Base-by-base conservation (phyloP, 2,329 filamentous ascomycete genomes). In the Clarireedia sp. region DNA sequence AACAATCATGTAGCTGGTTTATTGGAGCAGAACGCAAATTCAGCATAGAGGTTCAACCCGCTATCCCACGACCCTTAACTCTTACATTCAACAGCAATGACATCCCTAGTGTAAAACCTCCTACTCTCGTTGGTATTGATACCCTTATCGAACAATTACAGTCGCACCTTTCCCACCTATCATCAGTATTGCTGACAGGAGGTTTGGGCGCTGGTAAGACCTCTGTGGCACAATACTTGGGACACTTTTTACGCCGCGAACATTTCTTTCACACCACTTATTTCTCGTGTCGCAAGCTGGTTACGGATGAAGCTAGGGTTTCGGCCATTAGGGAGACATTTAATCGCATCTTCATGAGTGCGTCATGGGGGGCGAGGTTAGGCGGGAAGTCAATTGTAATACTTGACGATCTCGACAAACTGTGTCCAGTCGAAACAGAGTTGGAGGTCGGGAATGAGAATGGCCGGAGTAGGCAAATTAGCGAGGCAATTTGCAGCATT, bases 381-480 rank as follows among this genome's bases (percentile, higher is more conserved):
- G 91, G 90, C 21, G 94, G 94, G 4, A 85, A 83, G 59, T 82
- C 91, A 0, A 69, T 97, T 2, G 88, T 99, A 19, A 82, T 99
- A 48, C 76, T 99, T 1, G 94, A 99, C 66, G 94, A 99, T 66
- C 73, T 99, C 6, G 94, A 99, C 71, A 90, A 89, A 66, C 77
- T 99, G 1, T 97, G 92, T 67, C 92, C 94, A 0, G 86, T 85
- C 0, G 95, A 99, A 71, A 96, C 91, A 0, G 94, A 99, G 69
- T 78, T 99, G 12, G 90, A 96, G 70, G 89, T 95, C 4, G 90
- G 90, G 59, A 91, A 90, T 57, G 90, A 97, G 63, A 97, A 99
- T 66, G 89, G 89, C 17, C 82, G 92, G 60, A 97, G 91, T 68
- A 83, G 90, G 36, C 91, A 97, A 64, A 83, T 96, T 56, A 96